phyloP scores from a whole-genome alignment of 345 rosid genomes.

The Linum usitatissimum region DNA sequence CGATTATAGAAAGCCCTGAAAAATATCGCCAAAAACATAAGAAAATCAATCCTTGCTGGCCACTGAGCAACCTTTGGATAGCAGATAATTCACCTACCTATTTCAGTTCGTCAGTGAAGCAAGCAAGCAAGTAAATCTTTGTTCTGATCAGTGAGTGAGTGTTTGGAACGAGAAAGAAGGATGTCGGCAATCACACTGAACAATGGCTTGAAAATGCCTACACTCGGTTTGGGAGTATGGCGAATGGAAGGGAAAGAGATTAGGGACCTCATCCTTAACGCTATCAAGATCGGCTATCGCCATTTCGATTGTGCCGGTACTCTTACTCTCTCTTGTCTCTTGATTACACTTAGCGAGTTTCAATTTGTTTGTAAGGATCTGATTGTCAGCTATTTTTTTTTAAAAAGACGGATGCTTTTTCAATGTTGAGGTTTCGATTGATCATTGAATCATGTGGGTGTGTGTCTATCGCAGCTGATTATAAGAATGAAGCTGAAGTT shows the following conservation, averaged over 20 bases:
- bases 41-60: too few relatives aligned
- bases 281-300: conserved; percentile 84
- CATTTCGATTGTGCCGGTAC: conserved; percentile 90
- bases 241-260: conserved; percentile 58
- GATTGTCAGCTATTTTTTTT: neutral
- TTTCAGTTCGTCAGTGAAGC: too few relatives aligned
- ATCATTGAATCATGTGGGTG: neutral
- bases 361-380: too few relatives aligned
- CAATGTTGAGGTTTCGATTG: neutral
- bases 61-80: too few relatives aligned
- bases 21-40: too few relatives aligned
- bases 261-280: conserved; percentile 50
- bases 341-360: neutral
- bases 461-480: conserved; percentile 45
- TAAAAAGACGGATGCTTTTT: neutral
- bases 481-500: conserved; percentile 60
- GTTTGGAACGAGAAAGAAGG: neutral
- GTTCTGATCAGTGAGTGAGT: too few relatives aligned
- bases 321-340: neutral
- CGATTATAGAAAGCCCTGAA: too few relatives aligned
- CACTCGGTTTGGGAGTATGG: conserved; percentile 80
- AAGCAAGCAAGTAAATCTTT: too few relatives aligned
- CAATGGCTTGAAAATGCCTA: conserved; percentile 72
- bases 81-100: too few relatives aligned
- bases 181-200: conserved; percentile 53